Conservation (phyloP, 495 filamentous ascomycete species). For the Annulohypoxylon moriforme region DNA sequence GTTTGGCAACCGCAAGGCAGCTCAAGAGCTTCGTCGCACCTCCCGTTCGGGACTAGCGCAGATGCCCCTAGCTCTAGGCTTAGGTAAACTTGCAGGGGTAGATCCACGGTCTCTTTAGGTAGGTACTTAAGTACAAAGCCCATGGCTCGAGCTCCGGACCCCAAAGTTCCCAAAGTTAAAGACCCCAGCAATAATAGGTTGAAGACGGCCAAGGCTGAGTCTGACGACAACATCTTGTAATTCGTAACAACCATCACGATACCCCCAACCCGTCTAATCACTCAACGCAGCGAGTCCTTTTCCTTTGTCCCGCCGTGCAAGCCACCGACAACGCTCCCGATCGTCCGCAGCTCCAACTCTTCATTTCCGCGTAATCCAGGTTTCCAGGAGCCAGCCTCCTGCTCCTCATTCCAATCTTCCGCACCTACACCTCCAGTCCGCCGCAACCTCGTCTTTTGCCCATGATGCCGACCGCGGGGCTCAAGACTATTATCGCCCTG, state of each 20-base stretch:
- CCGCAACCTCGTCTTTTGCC: conserved; percentile 2
- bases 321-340: background rate
- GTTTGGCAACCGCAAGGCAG: conserved; percentile 46
- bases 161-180: conserved; percentile 1
- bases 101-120: background rate
- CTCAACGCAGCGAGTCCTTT: conserved; percentile 1
- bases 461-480: conserved; percentile 84
- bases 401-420: background rate
- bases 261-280: conserved; percentile 17
- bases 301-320: conserved; percentile 3
- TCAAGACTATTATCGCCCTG: conserved; percentile 98
- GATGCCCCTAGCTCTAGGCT: conserved; percentile 23
- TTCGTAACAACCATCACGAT: conserved; percentile 33
- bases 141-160: conserved; percentile 49
- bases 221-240: conserved; percentile 49
- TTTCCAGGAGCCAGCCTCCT: background rate
- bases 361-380: background rate
- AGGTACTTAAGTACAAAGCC: conserved; percentile 18
- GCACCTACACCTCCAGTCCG: background rate
- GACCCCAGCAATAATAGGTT: conserved; percentile 17
- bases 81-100: conserved; percentile 28
- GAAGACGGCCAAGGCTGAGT: conserved; percentile 48
- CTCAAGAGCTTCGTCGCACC: conserved; percentile 52
- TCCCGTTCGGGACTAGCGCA: conserved; percentile 40
- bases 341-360: background rate